These are phyloP conservation scores for Trapa incisa DNA, from an alignment of 345 rosid genomes.

Conservation along the genomic window DNA sequence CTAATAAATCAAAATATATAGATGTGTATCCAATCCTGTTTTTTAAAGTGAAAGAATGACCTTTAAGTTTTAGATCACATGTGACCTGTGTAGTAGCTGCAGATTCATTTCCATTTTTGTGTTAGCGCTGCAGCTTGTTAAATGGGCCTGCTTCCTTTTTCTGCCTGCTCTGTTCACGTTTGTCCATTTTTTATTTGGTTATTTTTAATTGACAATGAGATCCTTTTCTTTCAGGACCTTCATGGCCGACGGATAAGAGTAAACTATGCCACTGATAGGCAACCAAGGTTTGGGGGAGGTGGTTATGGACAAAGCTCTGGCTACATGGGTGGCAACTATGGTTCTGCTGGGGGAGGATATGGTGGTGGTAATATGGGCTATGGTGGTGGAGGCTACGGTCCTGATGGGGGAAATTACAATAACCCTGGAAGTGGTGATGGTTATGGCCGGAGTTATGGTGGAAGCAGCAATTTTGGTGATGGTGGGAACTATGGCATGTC, in stretches of 20 bases:
- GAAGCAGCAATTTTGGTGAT: slow-evolving; percentile 10
- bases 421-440: slow-evolving; percentile 22
- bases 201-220: background rate
- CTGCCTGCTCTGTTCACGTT: background rate
- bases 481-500: slow-evolving; percentile 20
- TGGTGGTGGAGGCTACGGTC: slow-evolving; percentile 8
- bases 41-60: too few species aligned
- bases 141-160: background rate
- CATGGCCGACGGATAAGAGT: slow-evolving; percentile 71
- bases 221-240: slow-evolving; percentile 35
- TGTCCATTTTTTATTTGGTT: background rate
- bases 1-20: too few species aligned
- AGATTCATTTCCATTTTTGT: background rate
- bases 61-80: background rate
- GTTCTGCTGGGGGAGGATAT: slow-evolving; percentile 15
- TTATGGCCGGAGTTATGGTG: background rate
- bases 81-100: background rate
- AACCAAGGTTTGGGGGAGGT: slow-evolving; percentile 16
- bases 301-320: slow-evolving; percentile 9
- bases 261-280: slow-evolving; percentile 63
- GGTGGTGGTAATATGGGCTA: slow-evolving; percentile 23
- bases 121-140: too few species aligned
- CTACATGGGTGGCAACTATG: slow-evolving; percentile 4
- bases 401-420: slow-evolving; percentile 14
- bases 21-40: too few species aligned